Conservation (phyloP, 2,329 filamentous ascomycete genomes). For the Penicillium nordicum region DNA sequence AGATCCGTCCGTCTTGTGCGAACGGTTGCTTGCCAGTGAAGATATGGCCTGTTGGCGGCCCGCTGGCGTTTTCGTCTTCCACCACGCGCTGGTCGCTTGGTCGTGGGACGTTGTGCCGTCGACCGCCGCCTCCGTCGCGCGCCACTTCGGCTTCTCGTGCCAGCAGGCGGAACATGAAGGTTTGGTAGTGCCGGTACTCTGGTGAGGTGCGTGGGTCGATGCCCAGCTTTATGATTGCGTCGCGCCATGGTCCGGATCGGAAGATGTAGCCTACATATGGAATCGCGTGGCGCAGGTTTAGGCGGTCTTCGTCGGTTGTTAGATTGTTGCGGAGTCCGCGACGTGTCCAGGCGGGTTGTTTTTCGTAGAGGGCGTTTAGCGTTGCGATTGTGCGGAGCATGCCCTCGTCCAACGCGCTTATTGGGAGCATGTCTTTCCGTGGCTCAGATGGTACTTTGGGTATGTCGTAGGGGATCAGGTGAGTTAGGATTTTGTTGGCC, state of each 20-base stretch:
- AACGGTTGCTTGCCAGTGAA: slow-evolving; percentile 74
- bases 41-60: slow-evolving; percentile 53
- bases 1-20: slow-evolving; percentile 78
- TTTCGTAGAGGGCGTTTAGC: slow-evolving; percentile 63
- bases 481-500: slow-evolving; percentile 58
- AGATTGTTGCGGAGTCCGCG: slow-evolving; percentile 75
- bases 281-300: slow-evolving; percentile 67
- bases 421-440: slow-evolving; percentile 54
- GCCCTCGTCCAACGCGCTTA: slow-evolving; percentile 51
- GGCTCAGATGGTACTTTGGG: slow-evolving; percentile 59
- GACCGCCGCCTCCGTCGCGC: slow-evolving; percentile 30
- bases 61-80: neutral
- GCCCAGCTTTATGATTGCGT: slow-evolving; percentile 80
- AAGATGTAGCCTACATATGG: slow-evolving; percentile 91
- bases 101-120: slow-evolving; percentile 30
- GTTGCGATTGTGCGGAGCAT: slow-evolving; percentile 63
- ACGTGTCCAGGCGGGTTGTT: slow-evolving; percentile 82
- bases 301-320: slow-evolving; percentile 47
- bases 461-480: slow-evolving; percentile 59
- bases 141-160: slow-evolving; percentile 34
- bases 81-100: slow-evolving; percentile 5
- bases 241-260: slow-evolving; percentile 85
- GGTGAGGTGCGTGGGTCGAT: slow-evolving; percentile 78
- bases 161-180: slow-evolving; percentile 74
- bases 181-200: slow-evolving; percentile 79